These are phyloP conservation scores for Volvox carteri DNA, from an alignment of 163 green algal species.

Conservation along the genomic window DNA sequence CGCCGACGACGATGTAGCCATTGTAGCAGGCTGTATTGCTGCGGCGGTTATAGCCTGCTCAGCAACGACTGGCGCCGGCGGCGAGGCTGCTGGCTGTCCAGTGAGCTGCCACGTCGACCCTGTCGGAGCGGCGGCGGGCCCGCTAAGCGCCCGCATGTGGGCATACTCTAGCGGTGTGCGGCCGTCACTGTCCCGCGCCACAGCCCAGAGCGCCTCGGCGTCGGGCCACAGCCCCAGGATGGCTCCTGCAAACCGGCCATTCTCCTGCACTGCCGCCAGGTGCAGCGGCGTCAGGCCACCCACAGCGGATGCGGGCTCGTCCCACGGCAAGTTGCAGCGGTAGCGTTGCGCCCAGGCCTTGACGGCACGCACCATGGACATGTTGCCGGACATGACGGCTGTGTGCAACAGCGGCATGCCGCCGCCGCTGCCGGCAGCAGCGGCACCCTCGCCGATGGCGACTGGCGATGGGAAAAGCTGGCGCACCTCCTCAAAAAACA, in stretches of 20 bases:
- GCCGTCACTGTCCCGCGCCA: conserved; percentile 2
- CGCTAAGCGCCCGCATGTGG: not conserved
- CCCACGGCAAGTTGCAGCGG: conserved; percentile 24
- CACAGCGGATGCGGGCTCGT: conserved; percentile 7
- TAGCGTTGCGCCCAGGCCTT: conserved; percentile 25
- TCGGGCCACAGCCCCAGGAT: conserved; percentile 27
- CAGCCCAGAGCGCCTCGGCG: conserved; percentile 31
- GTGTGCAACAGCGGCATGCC: conserved; percentile 52
- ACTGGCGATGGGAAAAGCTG: not conserved
- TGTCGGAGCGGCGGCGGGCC: not conserved
- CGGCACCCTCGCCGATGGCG: not conserved
- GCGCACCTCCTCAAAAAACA: not conserved
- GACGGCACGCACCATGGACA: conserved; percentile 19
- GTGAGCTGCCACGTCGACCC: too few relatives aligned
- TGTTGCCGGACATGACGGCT: conserved; percentile 18
- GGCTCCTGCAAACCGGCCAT: conserved; percentile 10
- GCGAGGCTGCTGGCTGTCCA: not conserved
- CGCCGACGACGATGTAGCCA: not conserved
- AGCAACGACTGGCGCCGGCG: not conserved
- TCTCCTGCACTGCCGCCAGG: conserved; percentile 45
- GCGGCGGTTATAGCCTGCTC: not conserved
- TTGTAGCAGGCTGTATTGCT: not conserved
- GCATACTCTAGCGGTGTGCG: conserved; percentile 41
- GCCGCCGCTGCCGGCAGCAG: not conserved
- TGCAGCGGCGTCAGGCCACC: conserved; percentile 52